phyloP scores from a whole-genome alignment of 139 green algal species.

The Coelastrella sp. region DNA sequence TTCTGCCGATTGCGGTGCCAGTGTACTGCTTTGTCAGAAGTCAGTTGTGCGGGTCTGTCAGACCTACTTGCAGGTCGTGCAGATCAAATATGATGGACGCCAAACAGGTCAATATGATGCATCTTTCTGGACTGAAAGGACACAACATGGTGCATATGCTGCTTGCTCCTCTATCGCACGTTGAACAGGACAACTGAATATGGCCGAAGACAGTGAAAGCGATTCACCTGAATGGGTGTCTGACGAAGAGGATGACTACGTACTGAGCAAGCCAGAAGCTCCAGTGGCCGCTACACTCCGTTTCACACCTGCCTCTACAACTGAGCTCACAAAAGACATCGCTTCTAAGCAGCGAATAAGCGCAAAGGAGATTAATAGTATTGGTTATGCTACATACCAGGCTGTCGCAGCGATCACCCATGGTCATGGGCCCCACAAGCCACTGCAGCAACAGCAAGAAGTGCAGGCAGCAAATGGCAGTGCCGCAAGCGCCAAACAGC shows the following conservation, averaged over 20 bases:
- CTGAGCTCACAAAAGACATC: not conserved
- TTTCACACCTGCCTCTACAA: not conserved
- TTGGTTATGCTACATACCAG: not conserved
- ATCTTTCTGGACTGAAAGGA: no score
- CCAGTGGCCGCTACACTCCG: not conserved
- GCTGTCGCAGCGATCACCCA: not conserved
- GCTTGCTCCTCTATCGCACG: no score
- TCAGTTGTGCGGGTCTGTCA: no score
- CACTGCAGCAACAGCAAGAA: not conserved
- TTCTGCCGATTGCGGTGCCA: no score
- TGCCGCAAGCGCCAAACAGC: not conserved
- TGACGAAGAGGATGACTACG: not conserved
- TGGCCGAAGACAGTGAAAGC: not conserved
- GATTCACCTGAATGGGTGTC: not conserved
- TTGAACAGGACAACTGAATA: not conserved
- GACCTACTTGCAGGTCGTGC: no score
- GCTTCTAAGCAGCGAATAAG: not conserved
- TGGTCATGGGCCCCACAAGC: not conserved
- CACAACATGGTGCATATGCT: no score
- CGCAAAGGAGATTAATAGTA: not conserved
- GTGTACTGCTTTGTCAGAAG: no score
- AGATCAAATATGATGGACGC: no score
- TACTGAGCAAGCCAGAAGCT: not conserved
- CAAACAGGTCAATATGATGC: no score
- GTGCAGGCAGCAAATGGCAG: not conserved